These are phyloP conservation scores for Fusarium sp. DNA, from an alignment of 2,329 filamentous ascomycete species.

Conservation along the genomic window DNA sequence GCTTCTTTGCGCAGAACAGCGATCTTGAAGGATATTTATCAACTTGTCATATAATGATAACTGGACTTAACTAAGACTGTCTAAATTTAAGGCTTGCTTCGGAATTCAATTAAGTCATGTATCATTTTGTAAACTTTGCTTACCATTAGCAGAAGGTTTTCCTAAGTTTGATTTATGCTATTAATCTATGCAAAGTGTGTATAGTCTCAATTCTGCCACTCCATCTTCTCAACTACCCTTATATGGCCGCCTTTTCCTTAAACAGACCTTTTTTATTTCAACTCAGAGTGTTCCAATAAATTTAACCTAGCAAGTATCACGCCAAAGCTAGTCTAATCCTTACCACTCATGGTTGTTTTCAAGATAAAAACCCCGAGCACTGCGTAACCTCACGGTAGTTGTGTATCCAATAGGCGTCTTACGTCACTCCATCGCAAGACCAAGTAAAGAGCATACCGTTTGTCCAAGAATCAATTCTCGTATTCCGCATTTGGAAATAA, in stretches of 20 bases:
- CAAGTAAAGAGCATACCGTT: constrained; percentile 15
- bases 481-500: constrained; percentile 37
- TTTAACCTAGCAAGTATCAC: neutral
- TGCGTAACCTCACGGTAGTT: constrained; percentile 12
- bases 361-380: neutral
- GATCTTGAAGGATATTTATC: neutral
- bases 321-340: neutral
- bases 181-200: too few species aligned
- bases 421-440: constrained; percentile 10
- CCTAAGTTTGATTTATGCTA: too few species aligned
- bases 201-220: too few species aligned
- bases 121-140: too few species aligned
- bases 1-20: neutral
- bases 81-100: neutral
- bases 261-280: neutral
- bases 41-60: neutral
- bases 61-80: neutral
- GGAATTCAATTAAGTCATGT: too few species aligned
- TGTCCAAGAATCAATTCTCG: constrained; percentile 19
- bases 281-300: neutral
- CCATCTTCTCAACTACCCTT: too few species aligned
- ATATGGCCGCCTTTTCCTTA: neutral
- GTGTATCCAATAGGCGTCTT: neutral
- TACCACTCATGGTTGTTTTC: too few species aligned
- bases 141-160: too few species aligned